Evolutionary conservation across 129 eudicot species (phyloP).

Genomic region (Escallonia rubra): DNA sequence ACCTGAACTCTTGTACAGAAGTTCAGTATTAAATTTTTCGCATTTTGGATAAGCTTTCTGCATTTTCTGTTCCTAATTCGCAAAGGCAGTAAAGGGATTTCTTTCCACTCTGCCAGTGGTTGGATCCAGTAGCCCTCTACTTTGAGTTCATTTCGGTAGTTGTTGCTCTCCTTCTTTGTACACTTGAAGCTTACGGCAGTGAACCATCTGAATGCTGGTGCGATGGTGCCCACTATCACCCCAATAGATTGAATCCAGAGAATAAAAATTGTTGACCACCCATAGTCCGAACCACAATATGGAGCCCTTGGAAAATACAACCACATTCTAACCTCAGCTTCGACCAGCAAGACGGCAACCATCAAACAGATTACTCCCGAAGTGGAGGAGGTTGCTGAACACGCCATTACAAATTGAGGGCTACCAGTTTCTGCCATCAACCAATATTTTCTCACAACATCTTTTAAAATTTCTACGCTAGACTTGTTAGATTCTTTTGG

Average conservation of each 20-base stretch:
- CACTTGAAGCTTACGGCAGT: not conserved
- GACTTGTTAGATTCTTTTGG: not conserved
- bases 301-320: no score
- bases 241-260: no score
- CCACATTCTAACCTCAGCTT: not conserved
- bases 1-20: no score
- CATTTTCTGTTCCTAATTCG: not conserved
- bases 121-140: no score
- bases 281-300: not conserved
- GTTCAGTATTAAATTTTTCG: no score
- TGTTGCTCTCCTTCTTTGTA: not conserved
- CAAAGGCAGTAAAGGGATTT: slow-evolving; percentile 12
- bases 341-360: no score
- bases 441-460: no score
- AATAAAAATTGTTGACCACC: slow-evolving; percentile 7
- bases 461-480: not conserved
- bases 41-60: no score
- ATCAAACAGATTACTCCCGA: no score
- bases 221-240: no score
- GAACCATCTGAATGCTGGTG: not conserved
- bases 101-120: slow-evolving; percentile 14
- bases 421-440: slow-evolving; percentile 13
- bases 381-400: slow-evolving; percentile 11
- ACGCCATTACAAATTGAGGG: slow-evolving; percentile 27
- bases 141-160: no score